Percentiles rank a stretch among this genome's conserved stretches.
Evolutionary conservation across 768 basidiomycete species (phyloP).

Genomic region (Coprinopsis marcescibilis): DNA sequence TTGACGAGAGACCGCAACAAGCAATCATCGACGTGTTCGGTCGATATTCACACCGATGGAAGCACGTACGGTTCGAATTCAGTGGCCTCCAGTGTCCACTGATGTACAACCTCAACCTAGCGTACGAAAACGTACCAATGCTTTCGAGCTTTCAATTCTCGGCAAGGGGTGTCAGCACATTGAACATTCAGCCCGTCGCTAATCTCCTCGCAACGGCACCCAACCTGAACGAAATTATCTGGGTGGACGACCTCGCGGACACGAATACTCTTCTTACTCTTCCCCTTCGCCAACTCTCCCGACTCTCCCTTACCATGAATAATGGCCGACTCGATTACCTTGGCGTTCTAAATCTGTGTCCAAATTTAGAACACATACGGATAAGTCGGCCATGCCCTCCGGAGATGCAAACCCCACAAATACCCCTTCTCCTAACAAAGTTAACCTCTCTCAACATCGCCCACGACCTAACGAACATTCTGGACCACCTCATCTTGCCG

Average conservation of each 20-base stretch:
- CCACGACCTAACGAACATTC: conserved; percentile 23
- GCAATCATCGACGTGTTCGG: conserved; percentile 25
- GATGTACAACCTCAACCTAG: conserved; percentile 25
- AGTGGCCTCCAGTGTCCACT: conserved; percentile 25
- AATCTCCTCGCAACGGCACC: conserved; percentile 23
- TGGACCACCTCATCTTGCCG: conserved; percentile 27
- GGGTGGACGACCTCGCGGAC: conserved; percentile 31
- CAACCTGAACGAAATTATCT: conserved; percentile 23
- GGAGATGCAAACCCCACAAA: conserved; percentile 16
- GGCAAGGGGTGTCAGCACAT: conserved; percentile 26
- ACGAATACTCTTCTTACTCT: conserved; percentile 24
- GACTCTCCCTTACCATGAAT: conserved; percentile 25
- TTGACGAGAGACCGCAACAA: conserved; percentile 26
- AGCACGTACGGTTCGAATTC: conserved; percentile 27
- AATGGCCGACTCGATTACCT: conserved; percentile 27
- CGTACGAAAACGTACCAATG: conserved; percentile 19
- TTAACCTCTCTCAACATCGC: conserved; percentile 27
- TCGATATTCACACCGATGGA: conserved; percentile 25
- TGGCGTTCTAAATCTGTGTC: conserved; percentile 24
- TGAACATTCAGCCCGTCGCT: conserved; percentile 25
- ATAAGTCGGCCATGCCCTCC: conserved; percentile 25
- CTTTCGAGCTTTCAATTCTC: conserved; percentile 28
- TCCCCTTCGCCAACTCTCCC: conserved; percentile 23
- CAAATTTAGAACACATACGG: conserved; percentile 28
- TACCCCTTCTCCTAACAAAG: conserved; percentile 24